Base-by-base conservation (phyloP, 1,139 yeast species). In the Suzukiozyma palmioleophila region DNA sequence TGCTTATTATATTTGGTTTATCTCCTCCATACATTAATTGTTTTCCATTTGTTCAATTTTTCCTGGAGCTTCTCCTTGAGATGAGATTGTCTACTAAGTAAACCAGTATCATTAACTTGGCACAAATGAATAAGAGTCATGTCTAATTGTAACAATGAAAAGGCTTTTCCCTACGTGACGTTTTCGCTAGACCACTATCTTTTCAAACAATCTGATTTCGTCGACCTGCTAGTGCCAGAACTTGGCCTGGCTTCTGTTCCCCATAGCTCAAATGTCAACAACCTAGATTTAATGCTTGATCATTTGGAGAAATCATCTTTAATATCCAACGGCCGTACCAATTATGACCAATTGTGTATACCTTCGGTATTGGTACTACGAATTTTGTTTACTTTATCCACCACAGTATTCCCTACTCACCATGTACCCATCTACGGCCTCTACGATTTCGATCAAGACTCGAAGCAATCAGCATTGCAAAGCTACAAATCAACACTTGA, bases 211-310 rank as follows among this genome's bases (percentile, higher is more conserved):
- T 50, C 53, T 24, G 49, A 47, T 28, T 48, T 55, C 25, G 46
- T 57, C 4, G 60, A 62, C 37, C 54, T 45, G 45, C 41, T 60
- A 12, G 42, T 64, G 5, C 59, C 60, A 10, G 66, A 61, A 30
- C 46, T 60, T 18, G 30, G 39, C 12, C 50, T 43, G 16, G 44
- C 45, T 9, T 39, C 43, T 14, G 28, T 39, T n/a, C 42, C 54
- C 36, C 60, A 63, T 38, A 45, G 60, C 39, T 54, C 59, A 37
- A 61, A 57, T 36, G 49, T 57, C 12, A 46, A 52, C 21, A 64
- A 62, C 39, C 51, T 67, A 35, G 70, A 67, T 42, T 53, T 53
- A 27, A 48, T 67, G 16, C 48, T 69, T 16, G 48, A 50, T 9
- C 62, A 60, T 38, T 42, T 63, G 26, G 66, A 61, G 36, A 31